phyloP scores from a whole-genome alignment of 257 asterid genomes.

The Nicotiana otophora region DNA sequence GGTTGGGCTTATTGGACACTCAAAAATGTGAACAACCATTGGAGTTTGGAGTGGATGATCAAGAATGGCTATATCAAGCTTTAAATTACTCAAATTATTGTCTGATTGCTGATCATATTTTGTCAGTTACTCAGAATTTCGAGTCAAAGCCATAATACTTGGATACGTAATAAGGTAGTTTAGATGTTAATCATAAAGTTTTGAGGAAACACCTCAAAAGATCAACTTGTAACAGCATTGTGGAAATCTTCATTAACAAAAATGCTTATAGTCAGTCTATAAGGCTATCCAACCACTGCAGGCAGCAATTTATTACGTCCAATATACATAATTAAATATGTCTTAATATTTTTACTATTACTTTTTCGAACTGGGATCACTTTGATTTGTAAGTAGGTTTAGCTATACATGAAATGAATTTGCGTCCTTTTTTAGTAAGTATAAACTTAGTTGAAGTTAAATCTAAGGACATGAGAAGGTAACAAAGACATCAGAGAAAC shows the following conservation, averaged over 20 bases:
- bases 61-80: constrained; percentile 56
- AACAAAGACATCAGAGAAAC: too few species aligned
- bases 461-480: too few species aligned
- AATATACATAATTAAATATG: too few species aligned
- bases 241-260: background rate
- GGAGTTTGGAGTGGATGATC: constrained; percentile 63
- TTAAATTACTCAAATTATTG: background rate
- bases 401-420: too few species aligned
- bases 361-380: too few species aligned
- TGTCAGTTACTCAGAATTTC: background rate
- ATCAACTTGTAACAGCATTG: background rate
- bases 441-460: too few species aligned
- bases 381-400: too few species aligned
- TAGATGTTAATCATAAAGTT: background rate
- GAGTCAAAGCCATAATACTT: background rate
- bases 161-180: background rate
- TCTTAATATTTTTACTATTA: too few species aligned
- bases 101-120: background rate
- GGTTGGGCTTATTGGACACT: constrained; percentile 84
- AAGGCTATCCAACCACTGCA: too few species aligned
- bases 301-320: too few species aligned
- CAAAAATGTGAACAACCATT: constrained; percentile 37
- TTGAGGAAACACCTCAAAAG: background rate
- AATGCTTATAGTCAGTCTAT: background rate
- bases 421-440: too few species aligned